Percentiles rank a stretch among this genome's conserved stretches.
These are phyloP conservation scores for Cystobasidiaceae sp. DNA, from an alignment of 1,284 basidiomycete genomes.

Conservation along the genomic window DNA sequence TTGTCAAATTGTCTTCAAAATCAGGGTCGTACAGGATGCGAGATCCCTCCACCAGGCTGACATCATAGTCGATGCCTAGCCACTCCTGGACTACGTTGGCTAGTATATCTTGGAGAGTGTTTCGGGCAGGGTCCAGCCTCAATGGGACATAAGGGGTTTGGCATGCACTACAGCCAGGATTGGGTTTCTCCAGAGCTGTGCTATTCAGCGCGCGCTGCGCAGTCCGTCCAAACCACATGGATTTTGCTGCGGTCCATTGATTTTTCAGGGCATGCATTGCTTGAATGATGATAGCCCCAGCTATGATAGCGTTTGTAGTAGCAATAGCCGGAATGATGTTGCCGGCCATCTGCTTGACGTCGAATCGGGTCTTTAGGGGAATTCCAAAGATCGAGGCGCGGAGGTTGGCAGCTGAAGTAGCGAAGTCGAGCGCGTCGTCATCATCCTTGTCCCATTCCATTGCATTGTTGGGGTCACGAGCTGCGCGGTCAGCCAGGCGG, in stretches of 20 bases:
- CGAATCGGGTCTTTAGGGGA: conserved; percentile 81
- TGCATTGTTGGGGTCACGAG: conserved; percentile 61
- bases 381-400: conserved; percentile 88
- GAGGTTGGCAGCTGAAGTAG: conserved; percentile 88
- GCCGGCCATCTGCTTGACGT: conserved; percentile 98
- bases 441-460: conserved; percentile 98
- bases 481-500: conserved; percentile 67
- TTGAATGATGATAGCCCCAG: conserved; percentile 89
- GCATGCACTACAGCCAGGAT: conserved; percentile 74
- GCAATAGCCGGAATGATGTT: conserved; percentile 99
- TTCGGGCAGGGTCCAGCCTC: conserved; percentile 60
- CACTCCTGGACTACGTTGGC: conserved; percentile 52
- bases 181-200: conserved; percentile 56
- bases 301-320: conserved; percentile 95
- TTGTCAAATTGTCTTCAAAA: conserved; percentile 74
- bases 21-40: conserved; percentile 78
- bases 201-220: conserved; percentile 51
- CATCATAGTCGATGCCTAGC: conserved; percentile 53
- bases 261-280: conserved; percentile 67
- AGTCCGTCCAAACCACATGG: conserved; percentile 39
- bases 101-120: conserved; percentile 68
- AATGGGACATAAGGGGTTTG: conserved; percentile 74
- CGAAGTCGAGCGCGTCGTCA: conserved; percentile 92
- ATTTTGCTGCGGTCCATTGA: conserved; percentile 35
- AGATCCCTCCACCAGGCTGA: conserved; percentile 80